phyloP scores from a whole-genome alignment of 495 filamentous ascomycete species.

The Physcia stellaris region DNA sequence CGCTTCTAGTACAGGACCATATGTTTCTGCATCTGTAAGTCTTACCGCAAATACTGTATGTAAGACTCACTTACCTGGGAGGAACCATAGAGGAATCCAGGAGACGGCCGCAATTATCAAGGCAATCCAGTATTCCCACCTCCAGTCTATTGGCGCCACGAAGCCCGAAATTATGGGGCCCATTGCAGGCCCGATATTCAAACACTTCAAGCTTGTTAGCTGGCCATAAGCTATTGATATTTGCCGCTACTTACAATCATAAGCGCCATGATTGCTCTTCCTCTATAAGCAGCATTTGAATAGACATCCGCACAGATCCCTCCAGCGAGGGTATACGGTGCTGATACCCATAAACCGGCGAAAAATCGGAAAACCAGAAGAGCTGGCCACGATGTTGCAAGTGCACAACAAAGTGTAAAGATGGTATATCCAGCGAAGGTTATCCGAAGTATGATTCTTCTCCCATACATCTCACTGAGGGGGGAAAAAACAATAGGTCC shows the following conservation, averaged over 20 bases:
- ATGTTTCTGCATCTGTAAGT: too few species aligned
- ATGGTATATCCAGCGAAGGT: slow-evolving; percentile 38
- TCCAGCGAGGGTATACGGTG: slow-evolving; percentile 36
- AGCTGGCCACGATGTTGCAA: slow-evolving; percentile 29
- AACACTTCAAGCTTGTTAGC: background rate
- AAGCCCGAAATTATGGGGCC: slow-evolving; percentile 31
- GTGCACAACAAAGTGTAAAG: slow-evolving; percentile 37
- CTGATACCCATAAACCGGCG: slow-evolving; percentile 33
- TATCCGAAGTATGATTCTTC: slow-evolving; percentile 32
- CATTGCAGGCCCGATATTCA: slow-evolving; percentile 19
- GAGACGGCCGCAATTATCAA: background rate
- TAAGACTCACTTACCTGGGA: background rate
- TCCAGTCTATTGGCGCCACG: slow-evolving; percentile 12
- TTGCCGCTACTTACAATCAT: slow-evolving; percentile 1
- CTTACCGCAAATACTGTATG: background rate
- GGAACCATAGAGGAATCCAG: background rate
- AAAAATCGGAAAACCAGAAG: slow-evolving; percentile 40
- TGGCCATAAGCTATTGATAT: background rate
- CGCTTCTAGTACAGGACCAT: slow-evolving; percentile 5
- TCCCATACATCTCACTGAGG: slow-evolving; percentile 50
- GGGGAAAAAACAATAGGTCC: slow-evolving; percentile 49
- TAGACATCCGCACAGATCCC: slow-evolving; percentile 41
- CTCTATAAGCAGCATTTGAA: slow-evolving; percentile 3
- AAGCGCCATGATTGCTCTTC: slow-evolving; percentile 3
- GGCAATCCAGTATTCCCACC: slow-evolving; percentile 1